phyloP scores from a whole-genome alignment of 2,329 filamentous ascomycete genomes.

The Penicillium sp. region DNA sequence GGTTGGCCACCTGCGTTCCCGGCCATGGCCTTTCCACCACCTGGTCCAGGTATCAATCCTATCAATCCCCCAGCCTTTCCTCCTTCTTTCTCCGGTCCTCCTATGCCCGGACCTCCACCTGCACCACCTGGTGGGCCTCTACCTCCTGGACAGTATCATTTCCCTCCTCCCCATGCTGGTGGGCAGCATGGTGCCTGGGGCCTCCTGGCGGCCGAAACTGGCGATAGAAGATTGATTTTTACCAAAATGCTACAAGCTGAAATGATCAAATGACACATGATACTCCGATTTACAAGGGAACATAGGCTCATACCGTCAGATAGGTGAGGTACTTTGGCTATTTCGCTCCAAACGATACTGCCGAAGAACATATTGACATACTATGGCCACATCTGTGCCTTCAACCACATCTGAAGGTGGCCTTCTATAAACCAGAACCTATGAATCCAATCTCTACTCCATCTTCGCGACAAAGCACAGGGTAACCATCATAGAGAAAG shows the following conservation, averaged over 20 bases:
- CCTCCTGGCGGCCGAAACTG: slow-evolving; percentile 14
- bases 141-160: slow-evolving; percentile 30
- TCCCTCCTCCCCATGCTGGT: slow-evolving; percentile 30
- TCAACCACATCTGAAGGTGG: neutral
- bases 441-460: neutral
- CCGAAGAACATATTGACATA: neutral
- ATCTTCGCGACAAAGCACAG: neutral
- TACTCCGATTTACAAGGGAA: neutral
- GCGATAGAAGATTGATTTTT: slow-evolving; percentile 9
- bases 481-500: neutral
- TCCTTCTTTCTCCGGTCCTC: slow-evolving; percentile 24
- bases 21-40: slow-evolving; percentile 18
- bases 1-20: slow-evolving; percentile 34
- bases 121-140: slow-evolving; percentile 25
- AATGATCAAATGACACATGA: neutral
- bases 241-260: neutral
- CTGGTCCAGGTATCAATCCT: slow-evolving; percentile 14
- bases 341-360: neutral
- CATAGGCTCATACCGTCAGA: no score
- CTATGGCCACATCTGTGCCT: slow-evolving; percentile 1
- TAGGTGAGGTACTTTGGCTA: neutral
- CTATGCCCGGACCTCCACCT: slow-evolving; percentile 21
- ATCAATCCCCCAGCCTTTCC: slow-evolving; percentile 23
- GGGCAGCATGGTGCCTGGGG: slow-evolving; percentile 23
- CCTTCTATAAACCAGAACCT: neutral